These are phyloP conservation scores for Aspergillus vadensis DNA, from an alignment of 2,329 filamentous ascomycete genomes.

Conservation along the genomic window DNA sequence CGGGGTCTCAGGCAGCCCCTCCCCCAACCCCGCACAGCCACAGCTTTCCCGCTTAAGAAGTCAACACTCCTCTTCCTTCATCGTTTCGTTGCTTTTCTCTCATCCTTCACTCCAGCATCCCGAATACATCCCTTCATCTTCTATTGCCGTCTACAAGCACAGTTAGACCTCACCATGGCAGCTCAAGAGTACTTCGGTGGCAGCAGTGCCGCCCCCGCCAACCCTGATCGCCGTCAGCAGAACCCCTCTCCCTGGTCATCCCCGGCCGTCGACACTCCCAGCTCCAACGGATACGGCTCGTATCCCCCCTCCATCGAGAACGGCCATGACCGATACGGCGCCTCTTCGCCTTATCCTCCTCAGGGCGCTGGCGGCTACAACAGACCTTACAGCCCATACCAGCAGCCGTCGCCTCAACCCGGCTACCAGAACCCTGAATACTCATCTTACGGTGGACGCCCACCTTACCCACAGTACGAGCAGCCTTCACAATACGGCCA, in stretches of 20 bases:
- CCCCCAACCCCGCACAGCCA: slow-evolving; percentile 2
- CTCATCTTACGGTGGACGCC: not conserved
- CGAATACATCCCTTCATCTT: not conserved
- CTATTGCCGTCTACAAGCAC: not conserved
- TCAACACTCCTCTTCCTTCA: not conserved
- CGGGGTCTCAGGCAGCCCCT: slow-evolving; percentile 1
- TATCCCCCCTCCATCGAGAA: not conserved
- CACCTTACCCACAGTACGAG: not conserved
- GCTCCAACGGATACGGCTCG: not conserved
- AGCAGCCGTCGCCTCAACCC: not conserved
- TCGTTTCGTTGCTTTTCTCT: not conserved
- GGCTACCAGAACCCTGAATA: slow-evolving; percentile 2
- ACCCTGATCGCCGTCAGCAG: not conserved
- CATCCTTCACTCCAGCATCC: not conserved
- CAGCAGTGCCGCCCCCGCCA: not conserved
- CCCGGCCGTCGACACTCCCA: not conserved
- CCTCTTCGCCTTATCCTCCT: not conserved
- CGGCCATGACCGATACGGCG: not conserved
- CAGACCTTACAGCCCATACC: not conserved
- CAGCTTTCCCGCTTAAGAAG: not conserved
- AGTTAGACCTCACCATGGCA: not conserved
- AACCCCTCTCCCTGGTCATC: slow-evolving; percentile 2
- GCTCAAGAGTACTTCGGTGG: slow-evolving; percentile 8
- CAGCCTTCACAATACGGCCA: not conserved
- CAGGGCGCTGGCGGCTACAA: not conserved